phyloP scores from a whole-genome alignment of 176 grass and related monocot genomes.

The Carex cristatella region DNA sequence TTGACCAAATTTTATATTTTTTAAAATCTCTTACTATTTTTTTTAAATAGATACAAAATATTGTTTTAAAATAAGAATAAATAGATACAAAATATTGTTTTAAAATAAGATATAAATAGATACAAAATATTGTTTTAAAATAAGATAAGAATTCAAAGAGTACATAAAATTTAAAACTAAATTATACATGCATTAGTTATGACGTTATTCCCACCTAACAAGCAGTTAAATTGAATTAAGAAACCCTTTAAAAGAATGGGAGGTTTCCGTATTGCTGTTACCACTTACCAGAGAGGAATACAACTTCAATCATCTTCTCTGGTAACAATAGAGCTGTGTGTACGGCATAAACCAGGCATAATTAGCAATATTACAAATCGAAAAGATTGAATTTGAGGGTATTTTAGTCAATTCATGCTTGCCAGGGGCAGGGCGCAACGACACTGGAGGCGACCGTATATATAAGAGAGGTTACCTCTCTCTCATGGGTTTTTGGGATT shows the following conservation, averaged over 20 bases:
- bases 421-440: neutral
- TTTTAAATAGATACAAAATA: too few species aligned
- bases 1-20: too few species aligned
- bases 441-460: neutral
- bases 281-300: neutral
- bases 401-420: neutral
- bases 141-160: too few species aligned
- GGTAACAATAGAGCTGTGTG: neutral
- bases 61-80: too few species aligned
- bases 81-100: too few species aligned
- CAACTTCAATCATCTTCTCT: neutral
- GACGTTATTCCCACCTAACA: neutral
- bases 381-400: neutral
- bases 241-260: neutral
- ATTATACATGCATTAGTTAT: neutral
- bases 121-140: too few species aligned
- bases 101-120: too few species aligned
- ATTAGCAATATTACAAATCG: neutral
- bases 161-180: neutral
- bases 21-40: too few species aligned
- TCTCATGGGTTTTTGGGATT: constrained; percentile 33
- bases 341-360: neutral
- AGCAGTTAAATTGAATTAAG: neutral
- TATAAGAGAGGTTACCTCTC: neutral
- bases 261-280: neutral